phyloP scores from a whole-genome alignment of 257 asterid species.

The Schizonepeta tenuifolia region DNA sequence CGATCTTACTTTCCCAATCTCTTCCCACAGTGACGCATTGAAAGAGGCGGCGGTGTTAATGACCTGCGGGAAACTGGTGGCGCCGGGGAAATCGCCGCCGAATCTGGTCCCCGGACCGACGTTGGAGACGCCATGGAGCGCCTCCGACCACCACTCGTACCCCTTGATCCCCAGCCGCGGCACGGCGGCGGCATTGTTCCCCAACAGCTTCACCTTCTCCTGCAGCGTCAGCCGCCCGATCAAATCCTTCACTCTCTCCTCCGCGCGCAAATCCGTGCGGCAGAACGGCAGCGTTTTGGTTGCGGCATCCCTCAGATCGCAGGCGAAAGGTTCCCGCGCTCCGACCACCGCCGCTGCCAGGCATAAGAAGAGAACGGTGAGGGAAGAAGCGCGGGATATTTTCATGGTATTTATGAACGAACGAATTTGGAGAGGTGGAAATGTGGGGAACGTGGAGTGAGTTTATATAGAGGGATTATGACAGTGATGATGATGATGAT shows the following conservation, averaged over 20 bases:
- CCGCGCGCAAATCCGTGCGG: constrained; percentile 37
- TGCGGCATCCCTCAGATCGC: constrained; percentile 47
- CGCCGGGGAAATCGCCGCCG: constrained; percentile 76
- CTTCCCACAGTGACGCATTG: constrained; percentile 79
- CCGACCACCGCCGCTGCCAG: constrained; percentile 25
- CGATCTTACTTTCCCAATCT: constrained; percentile 69
- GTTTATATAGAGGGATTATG: constrained; percentile 36
- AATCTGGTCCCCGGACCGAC: constrained; percentile 80
- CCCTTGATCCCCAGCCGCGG: constrained; percentile 69
- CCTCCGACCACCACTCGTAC: constrained; percentile 98
- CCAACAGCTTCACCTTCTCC: constrained; percentile 72
- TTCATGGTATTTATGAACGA: not conserved
- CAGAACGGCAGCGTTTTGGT: constrained; percentile 57
- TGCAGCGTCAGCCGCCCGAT: constrained; percentile 68
- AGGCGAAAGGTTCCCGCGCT: constrained; percentile 68
- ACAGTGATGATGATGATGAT: constrained; percentile 30
- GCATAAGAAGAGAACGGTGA: constrained; percentile 25
- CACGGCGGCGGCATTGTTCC: constrained; percentile 64
- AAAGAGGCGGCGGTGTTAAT: constrained; percentile 85
- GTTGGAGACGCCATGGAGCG: constrained; percentile 85
- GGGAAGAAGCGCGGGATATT: constrained; percentile 28
- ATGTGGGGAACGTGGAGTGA: constrained; percentile 26
- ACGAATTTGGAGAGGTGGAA: not conserved
- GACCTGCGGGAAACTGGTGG: constrained; percentile 94
- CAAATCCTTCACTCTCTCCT: constrained; percentile 67